phyloP scores from a whole-genome alignment of 75 land plant genomes.

The Ceratopteris richardii region DNA sequence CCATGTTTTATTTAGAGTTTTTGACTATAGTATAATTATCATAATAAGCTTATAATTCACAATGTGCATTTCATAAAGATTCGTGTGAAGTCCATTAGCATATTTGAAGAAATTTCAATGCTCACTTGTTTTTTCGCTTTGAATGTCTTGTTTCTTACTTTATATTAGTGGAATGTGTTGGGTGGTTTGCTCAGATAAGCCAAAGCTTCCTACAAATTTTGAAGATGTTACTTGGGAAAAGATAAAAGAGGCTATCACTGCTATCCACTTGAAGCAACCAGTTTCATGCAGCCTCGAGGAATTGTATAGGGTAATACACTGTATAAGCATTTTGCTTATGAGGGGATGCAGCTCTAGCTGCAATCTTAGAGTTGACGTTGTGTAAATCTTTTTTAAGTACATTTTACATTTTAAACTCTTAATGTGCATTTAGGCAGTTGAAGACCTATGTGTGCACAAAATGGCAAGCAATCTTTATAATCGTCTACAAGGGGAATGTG shows the following conservation, averaged over 20 bases:
- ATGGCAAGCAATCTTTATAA: constrained; percentile 87
- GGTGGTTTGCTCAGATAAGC: too few species aligned
- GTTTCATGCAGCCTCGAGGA: constrained; percentile 80
- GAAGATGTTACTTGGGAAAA: constrained; percentile 92
- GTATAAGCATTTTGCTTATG: neutral
- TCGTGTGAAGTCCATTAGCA: too few species aligned
- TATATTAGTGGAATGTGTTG: too few species aligned
- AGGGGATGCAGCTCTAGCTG: too few species aligned
- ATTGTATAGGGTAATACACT: constrained; percentile 65
- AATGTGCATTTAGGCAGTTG: constrained; percentile 52
- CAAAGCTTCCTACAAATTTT: constrained; percentile 81
- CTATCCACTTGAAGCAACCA: constrained; percentile 90
- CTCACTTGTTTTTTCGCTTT: too few species aligned
- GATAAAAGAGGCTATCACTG: constrained; percentile 76
- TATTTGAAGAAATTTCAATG: too few species aligned
- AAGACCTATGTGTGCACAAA: constrained; percentile 92
- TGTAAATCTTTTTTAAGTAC: neutral
- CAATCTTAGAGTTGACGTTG: neutral
- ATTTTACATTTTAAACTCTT: neutral
- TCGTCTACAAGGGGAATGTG: constrained; percentile 87
- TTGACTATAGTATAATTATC: too few species aligned
- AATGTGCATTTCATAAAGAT: too few species aligned
- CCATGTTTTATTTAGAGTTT: too few species aligned
- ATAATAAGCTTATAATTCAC: too few species aligned
- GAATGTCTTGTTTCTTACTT: too few species aligned